phyloP scores from a whole-genome alignment of 2,329 filamentous ascomycete species.

The Orbilia oligospora region DNA sequence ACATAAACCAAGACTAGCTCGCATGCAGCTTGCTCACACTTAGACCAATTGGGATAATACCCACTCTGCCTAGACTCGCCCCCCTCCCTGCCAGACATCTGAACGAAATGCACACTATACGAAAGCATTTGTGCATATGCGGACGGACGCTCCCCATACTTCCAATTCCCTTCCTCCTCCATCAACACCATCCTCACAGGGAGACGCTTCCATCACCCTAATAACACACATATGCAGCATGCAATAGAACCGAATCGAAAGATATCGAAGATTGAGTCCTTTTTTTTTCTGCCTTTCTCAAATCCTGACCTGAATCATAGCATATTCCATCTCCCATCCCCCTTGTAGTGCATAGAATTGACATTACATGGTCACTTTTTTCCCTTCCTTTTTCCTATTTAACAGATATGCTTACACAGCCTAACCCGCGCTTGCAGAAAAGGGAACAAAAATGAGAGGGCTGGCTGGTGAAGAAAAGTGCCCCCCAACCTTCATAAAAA shows the following conservation, averaged over 20 bases:
- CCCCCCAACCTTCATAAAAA: constrained; percentile 13
- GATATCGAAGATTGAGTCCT: constrained; percentile 42
- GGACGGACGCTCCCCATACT: constrained; percentile 26
- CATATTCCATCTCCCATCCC: constrained; percentile 19
- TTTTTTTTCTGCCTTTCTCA: not conserved
- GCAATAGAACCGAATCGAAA: constrained; percentile 59
- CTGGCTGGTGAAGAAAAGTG: not conserved
- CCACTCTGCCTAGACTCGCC: constrained; percentile 39
- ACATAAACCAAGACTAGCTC: constrained; percentile 24
- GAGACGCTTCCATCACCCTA: constrained; percentile 12
- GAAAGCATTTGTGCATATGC: constrained; percentile 19
- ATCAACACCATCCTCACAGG: not conserved
- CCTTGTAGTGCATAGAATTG: not conserved
- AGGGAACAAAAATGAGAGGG: not conserved
- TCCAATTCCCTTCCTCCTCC: not conserved
- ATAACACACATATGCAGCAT: constrained; percentile 49
- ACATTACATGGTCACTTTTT: constrained; percentile 17
- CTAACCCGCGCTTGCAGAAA: constrained; percentile 37
- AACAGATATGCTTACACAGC: not conserved
- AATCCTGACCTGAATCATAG: constrained; percentile 1
- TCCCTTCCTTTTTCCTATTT: not conserved
- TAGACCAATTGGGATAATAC: constrained; percentile 57
- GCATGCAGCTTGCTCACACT: constrained; percentile 14
- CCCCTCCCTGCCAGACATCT: constrained; percentile 18
- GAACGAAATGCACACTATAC: constrained; percentile 31